These are phyloP conservation scores for Skeletonema grethae DNA, from an alignment of 108 stramenopile species.

Conservation along the genomic window DNA sequence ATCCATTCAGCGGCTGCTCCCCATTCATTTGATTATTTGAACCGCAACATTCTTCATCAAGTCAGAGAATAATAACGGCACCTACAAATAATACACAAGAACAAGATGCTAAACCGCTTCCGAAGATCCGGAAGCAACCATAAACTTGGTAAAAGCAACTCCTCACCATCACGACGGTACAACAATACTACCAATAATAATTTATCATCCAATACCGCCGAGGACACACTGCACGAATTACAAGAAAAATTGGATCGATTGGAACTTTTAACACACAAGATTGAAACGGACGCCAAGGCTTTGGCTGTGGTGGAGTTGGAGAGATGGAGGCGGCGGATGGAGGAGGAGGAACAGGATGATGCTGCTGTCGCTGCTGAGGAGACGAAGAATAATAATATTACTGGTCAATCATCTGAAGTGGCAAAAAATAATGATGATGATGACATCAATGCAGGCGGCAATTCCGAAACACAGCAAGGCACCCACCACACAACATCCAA, in stretches of 20 bases:
- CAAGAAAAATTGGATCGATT: conserved; percentile 3
- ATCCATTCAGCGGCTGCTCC: no score
- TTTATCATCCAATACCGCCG: neutral
- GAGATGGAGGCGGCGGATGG: no score
- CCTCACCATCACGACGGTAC: neutral
- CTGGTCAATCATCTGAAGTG: neutral
- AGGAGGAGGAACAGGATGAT: neutral
- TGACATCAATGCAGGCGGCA: no score
- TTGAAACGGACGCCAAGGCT: neutral
- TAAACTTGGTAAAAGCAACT: neutral
- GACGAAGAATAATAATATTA: neutral
- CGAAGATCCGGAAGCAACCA: neutral
- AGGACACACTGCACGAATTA: neutral
- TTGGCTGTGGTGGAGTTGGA: neutral
- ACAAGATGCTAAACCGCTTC: neutral
- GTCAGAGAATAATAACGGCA: no score
- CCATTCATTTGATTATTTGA: no score
- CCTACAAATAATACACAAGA: no score
- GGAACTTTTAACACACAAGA: neutral
- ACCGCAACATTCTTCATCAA: no score
- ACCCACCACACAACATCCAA: no score
- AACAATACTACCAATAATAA: neutral
- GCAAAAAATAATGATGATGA: no score
- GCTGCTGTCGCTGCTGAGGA: neutral
- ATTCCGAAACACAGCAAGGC: no score